phyloP scores from a whole-genome alignment of 129 eudicot genomes.

The Flaveria bidentis region DNA sequence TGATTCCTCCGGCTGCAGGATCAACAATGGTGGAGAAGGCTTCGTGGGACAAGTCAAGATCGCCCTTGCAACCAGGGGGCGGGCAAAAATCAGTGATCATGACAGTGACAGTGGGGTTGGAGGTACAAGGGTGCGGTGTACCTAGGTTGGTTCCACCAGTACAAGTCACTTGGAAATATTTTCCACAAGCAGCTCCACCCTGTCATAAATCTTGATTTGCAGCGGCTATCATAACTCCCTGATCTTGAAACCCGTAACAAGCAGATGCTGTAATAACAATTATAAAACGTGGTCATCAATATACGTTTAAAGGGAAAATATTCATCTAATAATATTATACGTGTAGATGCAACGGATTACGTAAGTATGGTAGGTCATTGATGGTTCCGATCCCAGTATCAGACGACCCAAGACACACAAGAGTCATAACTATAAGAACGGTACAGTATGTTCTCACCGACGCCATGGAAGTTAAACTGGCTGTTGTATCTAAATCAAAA shows the following conservation, averaged over 20 bases:
- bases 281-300: neutral
- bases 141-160: slow-evolving; percentile 27
- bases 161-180: slow-evolving; percentile 27
- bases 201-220: slow-evolving; percentile 32
- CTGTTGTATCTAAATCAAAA: neutral
- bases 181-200: slow-evolving; percentile 5
- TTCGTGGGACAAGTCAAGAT: slow-evolving; percentile 34
- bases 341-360: neutral
- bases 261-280: slow-evolving; percentile 29
- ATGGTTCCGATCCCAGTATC: slow-evolving; percentile 35
- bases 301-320: neutral
- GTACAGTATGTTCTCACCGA: slow-evolving; percentile 2
- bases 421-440: slow-evolving; percentile 16
- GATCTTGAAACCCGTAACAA: slow-evolving; percentile 26
- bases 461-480: slow-evolving; percentile 5
- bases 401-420: slow-evolving; percentile 19
- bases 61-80: slow-evolving; percentile 33
- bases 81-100: slow-evolving; percentile 15
- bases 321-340: neutral
- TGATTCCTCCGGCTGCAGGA: slow-evolving; percentile 27
- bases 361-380: slow-evolving; percentile 32
- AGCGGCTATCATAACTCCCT: slow-evolving; percentile 36
- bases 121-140: slow-evolving; percentile 23
- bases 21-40: slow-evolving; percentile 28
- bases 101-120: slow-evolving; percentile 17